phyloP scores from a whole-genome alignment of 768 basidiomycete species.

The Chlorophyllum brunneum region DNA sequence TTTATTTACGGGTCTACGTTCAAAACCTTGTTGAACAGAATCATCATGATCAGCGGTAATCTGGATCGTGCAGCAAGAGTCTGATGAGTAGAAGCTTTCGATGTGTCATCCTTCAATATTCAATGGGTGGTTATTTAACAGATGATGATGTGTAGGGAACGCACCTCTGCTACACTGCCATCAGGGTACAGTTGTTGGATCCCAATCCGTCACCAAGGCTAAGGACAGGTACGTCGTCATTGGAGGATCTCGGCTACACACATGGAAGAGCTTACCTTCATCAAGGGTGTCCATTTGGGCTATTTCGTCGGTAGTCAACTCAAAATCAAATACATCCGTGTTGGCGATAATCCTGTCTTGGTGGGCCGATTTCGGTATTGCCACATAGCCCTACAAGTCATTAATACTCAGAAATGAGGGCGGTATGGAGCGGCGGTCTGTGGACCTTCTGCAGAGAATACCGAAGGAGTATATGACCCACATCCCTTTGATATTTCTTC shows the following conservation, averaged over 20 bases:
- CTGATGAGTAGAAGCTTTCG: slow-evolving; percentile 1
- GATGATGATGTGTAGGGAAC: background rate
- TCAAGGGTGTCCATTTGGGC: slow-evolving; percentile 46
- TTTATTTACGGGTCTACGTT: slow-evolving; percentile 5
- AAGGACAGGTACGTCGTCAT: slow-evolving; percentile 4
- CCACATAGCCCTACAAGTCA: slow-evolving; percentile 45
- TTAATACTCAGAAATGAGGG: background rate
- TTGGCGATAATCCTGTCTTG: slow-evolving; percentile 51
- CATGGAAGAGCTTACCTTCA: slow-evolving; percentile 35
- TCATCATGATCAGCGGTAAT: slow-evolving; percentile 7
- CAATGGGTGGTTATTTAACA: background rate
- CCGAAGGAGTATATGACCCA: slow-evolving; percentile 63
- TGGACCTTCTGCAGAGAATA: slow-evolving; percentile 75
- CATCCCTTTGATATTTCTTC: slow-evolving; percentile 50
- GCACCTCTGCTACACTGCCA: background rate
- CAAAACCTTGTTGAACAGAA: slow-evolving; percentile 5
- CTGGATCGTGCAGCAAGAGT: background rate
- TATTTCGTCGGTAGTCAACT: slow-evolving; percentile 48
- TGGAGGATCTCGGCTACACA: background rate
- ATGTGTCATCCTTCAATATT: background rate
- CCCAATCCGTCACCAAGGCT: slow-evolving; percentile 44
- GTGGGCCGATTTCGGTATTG: slow-evolving; percentile 61
- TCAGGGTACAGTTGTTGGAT: slow-evolving; percentile 21
- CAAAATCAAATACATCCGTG: slow-evolving; percentile 60
- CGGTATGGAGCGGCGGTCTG: background rate